A percentile compares a stretch with the other conserved stretches of the same genome.
These are phyloP conservation scores for Mortierella hygrophila DNA, from an alignment of 192 early-diverging fungal genomes.

Conservation along the genomic window DNA sequence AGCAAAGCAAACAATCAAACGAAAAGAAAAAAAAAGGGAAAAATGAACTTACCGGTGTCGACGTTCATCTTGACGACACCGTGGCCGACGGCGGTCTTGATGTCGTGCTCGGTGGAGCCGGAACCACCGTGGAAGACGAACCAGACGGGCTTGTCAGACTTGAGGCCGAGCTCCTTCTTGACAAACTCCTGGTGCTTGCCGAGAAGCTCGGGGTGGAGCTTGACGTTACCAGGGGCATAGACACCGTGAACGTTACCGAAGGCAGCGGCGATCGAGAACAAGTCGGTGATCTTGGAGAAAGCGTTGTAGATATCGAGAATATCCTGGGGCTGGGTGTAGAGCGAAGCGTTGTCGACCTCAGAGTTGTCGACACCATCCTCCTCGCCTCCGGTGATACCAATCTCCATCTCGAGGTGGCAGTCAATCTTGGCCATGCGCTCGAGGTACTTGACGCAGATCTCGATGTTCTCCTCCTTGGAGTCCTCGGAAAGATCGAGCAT, in stretches of 20 bases:
- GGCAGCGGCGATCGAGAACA: slow-evolving; percentile 97
- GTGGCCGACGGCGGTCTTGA: slow-evolving; percentile 81
- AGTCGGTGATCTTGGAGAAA: slow-evolving; percentile 85
- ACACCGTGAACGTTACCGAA: slow-evolving; percentile 98
- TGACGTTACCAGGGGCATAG: slow-evolving; percentile 96
- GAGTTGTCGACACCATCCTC: slow-evolving; percentile 99
- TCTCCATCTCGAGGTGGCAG: slow-evolving; percentile 97
- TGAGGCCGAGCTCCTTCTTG: slow-evolving; percentile 71
- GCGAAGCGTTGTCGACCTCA: slow-evolving; percentile 87
- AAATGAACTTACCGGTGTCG: slow-evolving; percentile 73
- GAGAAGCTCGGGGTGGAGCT: slow-evolving; percentile 92
- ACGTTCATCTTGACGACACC: slow-evolving; percentile 99
- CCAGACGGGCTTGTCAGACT: slow-evolving; percentile 84
- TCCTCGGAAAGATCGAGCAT: slow-evolving; percentile 98
- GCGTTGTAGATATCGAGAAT: slow-evolving; percentile 95
- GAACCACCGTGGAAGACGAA: slow-evolving; percentile 99
- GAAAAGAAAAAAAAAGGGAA: not conserved
- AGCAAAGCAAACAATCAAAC: not conserved
- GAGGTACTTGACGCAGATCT: slow-evolving; percentile 90
- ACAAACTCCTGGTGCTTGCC: slow-evolving; percentile 91
- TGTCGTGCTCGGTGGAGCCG: slow-evolving; percentile 85
- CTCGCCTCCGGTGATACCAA: slow-evolving; percentile 98
- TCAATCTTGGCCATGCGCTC: slow-evolving; percentile 91
- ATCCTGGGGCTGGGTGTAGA: slow-evolving; percentile 97
- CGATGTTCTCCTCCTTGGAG: slow-evolving; percentile 94